Percentiles rank a stretch among this genome's conserved stretches.
Evolutionary conservation across 1,284 basidiomycete genomes (phyloP).

Genomic region (Lentinus polychrous): DNA sequence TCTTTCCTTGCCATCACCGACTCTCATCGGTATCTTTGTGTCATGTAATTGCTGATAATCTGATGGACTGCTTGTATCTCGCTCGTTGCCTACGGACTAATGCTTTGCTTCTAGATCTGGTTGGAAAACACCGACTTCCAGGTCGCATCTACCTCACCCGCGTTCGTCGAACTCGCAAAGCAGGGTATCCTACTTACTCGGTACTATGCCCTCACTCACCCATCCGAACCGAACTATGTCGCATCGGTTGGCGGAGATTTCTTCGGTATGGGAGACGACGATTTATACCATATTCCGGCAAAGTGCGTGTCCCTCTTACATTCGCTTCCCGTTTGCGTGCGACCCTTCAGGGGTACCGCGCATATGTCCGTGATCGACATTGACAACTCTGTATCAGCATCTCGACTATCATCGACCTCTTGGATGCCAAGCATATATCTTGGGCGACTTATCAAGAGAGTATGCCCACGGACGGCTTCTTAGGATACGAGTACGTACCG

Average conservation of each 20-base stretch:
- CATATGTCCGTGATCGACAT: conserved; percentile 5
- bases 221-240: conserved; percentile 59
- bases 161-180: conserved; percentile 42
- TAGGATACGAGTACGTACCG: conserved; percentile 27
- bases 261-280: conserved; percentile 47
- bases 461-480: conserved; percentile 49
- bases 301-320: conserved; percentile 18
- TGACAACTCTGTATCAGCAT: conserved; percentile 30
- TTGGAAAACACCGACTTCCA: conserved; percentile 42
- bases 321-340: background rate
- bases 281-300: conserved; percentile 24
- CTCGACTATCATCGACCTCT: conserved; percentile 55
- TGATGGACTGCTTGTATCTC: too few relatives aligned
- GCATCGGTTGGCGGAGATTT: conserved; percentile 48
- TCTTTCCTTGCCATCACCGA: background rate
- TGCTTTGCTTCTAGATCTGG: conserved; percentile 21
- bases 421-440: conserved; percentile 52
- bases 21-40: background rate
- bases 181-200: conserved; percentile 46
- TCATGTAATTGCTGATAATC: background rate
- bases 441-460: conserved; percentile 56
- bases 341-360: background rate
- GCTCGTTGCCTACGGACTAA: too few relatives aligned
- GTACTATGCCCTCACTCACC: conserved; percentile 55
- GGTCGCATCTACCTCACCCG: conserved; percentile 22